Conservation (phyloP, 345 rosid genomes). For the Eucalyptus guilfoylei region DNA sequence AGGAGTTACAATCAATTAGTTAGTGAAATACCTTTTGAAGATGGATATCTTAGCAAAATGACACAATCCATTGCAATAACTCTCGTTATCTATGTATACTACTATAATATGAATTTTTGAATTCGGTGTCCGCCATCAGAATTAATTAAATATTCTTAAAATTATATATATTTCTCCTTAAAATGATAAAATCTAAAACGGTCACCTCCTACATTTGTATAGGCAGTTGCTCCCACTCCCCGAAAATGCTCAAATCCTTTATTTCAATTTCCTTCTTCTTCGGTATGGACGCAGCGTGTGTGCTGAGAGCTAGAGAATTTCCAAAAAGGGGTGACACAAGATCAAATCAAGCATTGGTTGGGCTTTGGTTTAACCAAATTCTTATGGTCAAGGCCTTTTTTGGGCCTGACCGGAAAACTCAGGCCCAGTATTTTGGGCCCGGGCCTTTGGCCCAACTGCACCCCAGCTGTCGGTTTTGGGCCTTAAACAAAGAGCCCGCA, state of each 20-base stretch:
- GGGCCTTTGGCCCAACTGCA: background rate
- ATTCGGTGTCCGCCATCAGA: accelerated
- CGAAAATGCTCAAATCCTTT: background rate
- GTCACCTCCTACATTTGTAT: background rate
- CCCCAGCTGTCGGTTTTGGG: background rate
- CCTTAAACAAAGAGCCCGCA: background rate
- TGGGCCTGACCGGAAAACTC: accelerated
- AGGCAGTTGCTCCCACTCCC: background rate
- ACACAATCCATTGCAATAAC: background rate
- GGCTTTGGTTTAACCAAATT: background rate
- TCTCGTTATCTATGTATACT: background rate
- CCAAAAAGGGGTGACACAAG: background rate
- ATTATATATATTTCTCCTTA: no score
- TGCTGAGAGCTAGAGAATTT: background rate
- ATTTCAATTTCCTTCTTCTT: background rate
- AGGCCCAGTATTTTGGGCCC: background rate
- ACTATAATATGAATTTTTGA: background rate
- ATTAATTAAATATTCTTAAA: background rate
- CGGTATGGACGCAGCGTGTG: background rate
- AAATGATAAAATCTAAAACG: accelerated
- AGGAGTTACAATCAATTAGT: no score
- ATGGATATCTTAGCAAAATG: no score
- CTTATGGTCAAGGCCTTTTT: accelerated
- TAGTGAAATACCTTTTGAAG: no score
- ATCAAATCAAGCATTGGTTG: background rate